Evolutionary conservation across 1,139 yeast genomes (phyloP).

Genomic region (Kodamaea sp.): DNA sequence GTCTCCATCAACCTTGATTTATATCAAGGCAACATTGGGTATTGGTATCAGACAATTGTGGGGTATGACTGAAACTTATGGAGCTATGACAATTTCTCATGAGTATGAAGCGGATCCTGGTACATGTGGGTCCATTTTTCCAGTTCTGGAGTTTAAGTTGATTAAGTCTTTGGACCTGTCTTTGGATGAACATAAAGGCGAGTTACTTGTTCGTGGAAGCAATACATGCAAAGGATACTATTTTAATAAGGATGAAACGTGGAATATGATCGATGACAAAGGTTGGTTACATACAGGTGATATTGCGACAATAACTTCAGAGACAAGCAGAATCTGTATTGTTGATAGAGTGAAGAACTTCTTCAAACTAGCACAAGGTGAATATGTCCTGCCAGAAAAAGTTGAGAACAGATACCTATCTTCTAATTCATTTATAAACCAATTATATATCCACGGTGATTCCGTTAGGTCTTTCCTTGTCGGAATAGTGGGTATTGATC

Average conservation of each 20-base stretch:
- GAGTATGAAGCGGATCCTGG: constrained; percentile 17
- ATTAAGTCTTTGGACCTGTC: constrained; percentile 1
- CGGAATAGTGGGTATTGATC: constrained; percentile 49
- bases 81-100: constrained; percentile 13
- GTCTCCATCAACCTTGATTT: constrained; percentile 16
- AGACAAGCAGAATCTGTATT: constrained; percentile 28
- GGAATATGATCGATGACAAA: constrained; percentile 51
- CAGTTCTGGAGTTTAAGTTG: constrained; percentile 8
- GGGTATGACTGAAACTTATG: constrained; percentile 21
- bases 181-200: constrained; percentile 31
- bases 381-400: constrained; percentile 42
- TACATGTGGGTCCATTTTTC: constrained; percentile 15
- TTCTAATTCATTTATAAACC: constrained; percentile 29
- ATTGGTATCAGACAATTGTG: constrained; percentile 18
- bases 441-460: constrained; percentile 55
- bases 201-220: constrained; percentile 64
- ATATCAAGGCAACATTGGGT: constrained; percentile 18
- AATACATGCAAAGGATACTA: constrained; percentile 60
- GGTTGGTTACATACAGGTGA: constrained; percentile 52
- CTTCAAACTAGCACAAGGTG: constrained; percentile 45
- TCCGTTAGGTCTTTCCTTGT: constrained; percentile 58
- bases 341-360: constrained; percentile 44
- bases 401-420: constrained; percentile 39
- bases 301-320: constrained; percentile 28
- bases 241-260: constrained; percentile 54